phyloP scores from a whole-genome alignment of 805 yeast species.

The Clavispora phyllophila region DNA sequence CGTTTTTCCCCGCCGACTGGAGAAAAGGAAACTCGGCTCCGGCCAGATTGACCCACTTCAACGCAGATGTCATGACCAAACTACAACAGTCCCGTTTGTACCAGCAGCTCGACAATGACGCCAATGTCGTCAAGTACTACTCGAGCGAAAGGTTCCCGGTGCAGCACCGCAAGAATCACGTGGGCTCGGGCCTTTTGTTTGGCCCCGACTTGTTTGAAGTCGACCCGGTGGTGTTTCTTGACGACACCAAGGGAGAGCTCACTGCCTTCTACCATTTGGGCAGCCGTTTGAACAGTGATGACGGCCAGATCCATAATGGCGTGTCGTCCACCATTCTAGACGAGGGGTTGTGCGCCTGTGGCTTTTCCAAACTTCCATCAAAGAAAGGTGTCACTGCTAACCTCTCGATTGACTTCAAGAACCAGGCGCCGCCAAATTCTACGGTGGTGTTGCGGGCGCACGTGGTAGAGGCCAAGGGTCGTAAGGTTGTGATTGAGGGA shows the following conservation, averaged over 20 bases:
- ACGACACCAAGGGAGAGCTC: slow-evolving; percentile 47
- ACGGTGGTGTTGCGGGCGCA: slow-evolving; percentile 64
- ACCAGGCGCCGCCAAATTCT: slow-evolving; percentile 57
- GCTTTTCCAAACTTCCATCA: slow-evolving; percentile 75
- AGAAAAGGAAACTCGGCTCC: slow-evolving; percentile 10
- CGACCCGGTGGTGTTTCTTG: slow-evolving; percentile 66
- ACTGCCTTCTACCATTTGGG: slow-evolving; percentile 73
- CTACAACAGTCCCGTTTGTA: slow-evolving; percentile 33
- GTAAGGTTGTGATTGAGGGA: slow-evolving; percentile 81
- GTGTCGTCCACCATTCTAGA: slow-evolving; percentile 73
- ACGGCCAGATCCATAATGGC: slow-evolving; percentile 78
- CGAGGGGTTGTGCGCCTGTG: slow-evolving; percentile 81
- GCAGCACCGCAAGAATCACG: slow-evolving; percentile 58
- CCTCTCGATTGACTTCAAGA: slow-evolving; percentile 58
- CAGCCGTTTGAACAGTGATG: slow-evolving; percentile 54
- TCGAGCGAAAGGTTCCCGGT: slow-evolving; percentile 38
- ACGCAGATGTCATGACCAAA: slow-evolving; percentile 21
- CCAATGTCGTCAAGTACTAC: slow-evolving; percentile 4
- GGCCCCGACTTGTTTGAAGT: slow-evolving; percentile 66
- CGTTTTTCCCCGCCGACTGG: slow-evolving; percentile 16
- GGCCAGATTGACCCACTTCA: slow-evolving; percentile 11
- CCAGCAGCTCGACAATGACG: slow-evolving; percentile 5
- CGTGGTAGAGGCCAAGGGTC: slow-evolving; percentile 62
- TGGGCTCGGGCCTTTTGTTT: slow-evolving; percentile 65
- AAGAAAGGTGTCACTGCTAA: slow-evolving; percentile 87